Conservation (phyloP, 2,329 filamentous ascomycete species). For the Aulographum hederae region DNA sequence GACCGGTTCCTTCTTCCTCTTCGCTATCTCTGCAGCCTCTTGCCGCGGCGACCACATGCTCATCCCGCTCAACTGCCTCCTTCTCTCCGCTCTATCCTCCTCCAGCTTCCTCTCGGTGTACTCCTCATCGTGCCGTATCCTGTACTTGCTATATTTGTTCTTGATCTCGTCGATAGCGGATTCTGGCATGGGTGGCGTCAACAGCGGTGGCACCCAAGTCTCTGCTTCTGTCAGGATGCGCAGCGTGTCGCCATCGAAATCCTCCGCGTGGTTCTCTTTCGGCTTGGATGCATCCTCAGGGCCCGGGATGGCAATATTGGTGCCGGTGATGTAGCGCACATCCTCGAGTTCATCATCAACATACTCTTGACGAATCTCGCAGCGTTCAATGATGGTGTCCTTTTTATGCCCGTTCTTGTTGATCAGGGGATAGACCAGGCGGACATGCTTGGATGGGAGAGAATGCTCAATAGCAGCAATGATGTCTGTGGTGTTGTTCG, state of each 20-base stretch:
- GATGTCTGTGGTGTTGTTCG: constrained; percentile 9
- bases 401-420: constrained; percentile 45
- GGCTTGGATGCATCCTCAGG: constrained; percentile 28
- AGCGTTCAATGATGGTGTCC: constrained; percentile 64
- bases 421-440: constrained; percentile 60
- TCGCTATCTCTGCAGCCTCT: constrained; percentile 15
- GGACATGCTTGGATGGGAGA: constrained; percentile 52
- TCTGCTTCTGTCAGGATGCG: constrained; percentile 56
- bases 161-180: constrained; percentile 72
- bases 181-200: constrained; percentile 59
- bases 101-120: constrained; percentile 48
- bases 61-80: constrained; percentile 20
- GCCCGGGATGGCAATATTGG: constrained; percentile 62
- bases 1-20: constrained; percentile 11
- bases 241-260: constrained; percentile 53
- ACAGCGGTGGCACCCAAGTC: constrained; percentile 63
- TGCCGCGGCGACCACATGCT: constrained; percentile 25
- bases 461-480: constrained; percentile 32
- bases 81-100: constrained; percentile 32
- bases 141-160: constrained; percentile 65
- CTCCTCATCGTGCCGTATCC: constrained; percentile 60
- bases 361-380: constrained; percentile 34
- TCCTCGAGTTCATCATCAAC: constrained; percentile 23
- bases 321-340: constrained; percentile 45
- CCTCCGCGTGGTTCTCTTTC: constrained; percentile 18